Base-by-base conservation (phyloP, 306 rosid species). In the Cyclanthera cordifolia region DNA sequence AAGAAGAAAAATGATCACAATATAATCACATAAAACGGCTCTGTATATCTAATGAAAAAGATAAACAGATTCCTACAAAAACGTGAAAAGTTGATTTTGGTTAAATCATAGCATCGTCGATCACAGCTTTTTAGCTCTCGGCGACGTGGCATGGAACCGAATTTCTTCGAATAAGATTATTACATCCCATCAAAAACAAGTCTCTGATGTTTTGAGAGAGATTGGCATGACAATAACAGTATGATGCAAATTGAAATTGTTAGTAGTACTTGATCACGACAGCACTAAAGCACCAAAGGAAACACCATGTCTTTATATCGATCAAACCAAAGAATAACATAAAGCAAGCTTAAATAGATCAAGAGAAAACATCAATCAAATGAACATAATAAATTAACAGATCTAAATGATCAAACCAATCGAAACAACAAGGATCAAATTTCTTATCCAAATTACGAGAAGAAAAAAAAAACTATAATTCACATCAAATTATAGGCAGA, bases 401-500 rank as follows among this genome's bases (percentile, higher is more conserved):
- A 37, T 1, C 43, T 7, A 37, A 37, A 65, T 21, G 16, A 66
- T 24, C 23, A 25, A 24, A 66, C 71, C 34, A 47, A 66, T 41
- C 7, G 54, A 47, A 23, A 23, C 25, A 0, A 2, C 6, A 43
- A 64, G 15, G 70, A 64, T 43, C 53, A 66, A 3, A 45, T 66
- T 66, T 48, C 71, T 8, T 8, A 46, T 9, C 54, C 10, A 4
- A 47, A 66, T 8, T 66, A 46, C 11, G 41, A 58, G 46, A 47
- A 24, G 24, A 65, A 34, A 34, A 32, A 34, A 37, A 12, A 41
- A 23, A 45, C 37, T 64, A 45, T 66, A 54, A 66, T 46, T 66
- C 71, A 66, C 71, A 66, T 66, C 21, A 66, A 14, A 66, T 27
- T 46, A 41, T 47, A 46, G 41, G 39, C 2, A 25, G 55, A 66